These are phyloP conservation scores for Pilatotrama ljubarskyi DNA, from an alignment of 768 basidiomycete species.

Conservation along the genomic window DNA sequence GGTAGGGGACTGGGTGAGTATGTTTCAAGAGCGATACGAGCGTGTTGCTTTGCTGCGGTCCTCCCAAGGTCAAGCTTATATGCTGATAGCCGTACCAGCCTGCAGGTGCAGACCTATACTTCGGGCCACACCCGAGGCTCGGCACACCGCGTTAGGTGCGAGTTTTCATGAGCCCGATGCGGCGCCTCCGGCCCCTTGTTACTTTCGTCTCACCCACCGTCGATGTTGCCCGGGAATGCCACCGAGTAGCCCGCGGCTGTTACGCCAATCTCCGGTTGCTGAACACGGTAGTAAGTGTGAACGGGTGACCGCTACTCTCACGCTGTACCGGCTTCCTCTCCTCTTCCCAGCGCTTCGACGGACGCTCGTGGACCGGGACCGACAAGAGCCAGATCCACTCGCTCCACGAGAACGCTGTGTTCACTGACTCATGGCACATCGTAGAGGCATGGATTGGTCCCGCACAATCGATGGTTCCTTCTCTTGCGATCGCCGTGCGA, in stretches of 20 bases:
- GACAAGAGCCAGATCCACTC: background rate
- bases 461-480: too few species aligned
- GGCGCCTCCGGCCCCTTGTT: background rate
- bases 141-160: background rate
- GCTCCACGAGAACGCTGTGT: background rate
- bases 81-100: background rate
- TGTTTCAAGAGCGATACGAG: too few species aligned
- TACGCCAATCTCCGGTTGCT: background rate
- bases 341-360: background rate
- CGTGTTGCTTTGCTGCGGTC: too few species aligned
- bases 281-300: background rate
- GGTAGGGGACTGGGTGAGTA: background rate
- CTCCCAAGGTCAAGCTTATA: background rate
- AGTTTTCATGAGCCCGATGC: background rate
- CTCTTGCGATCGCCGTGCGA: conserved; percentile 11
- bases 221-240: background rate
- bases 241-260: background rate
- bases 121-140: background rate
- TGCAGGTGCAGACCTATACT: background rate
- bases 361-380: background rate
- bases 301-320: background rate
- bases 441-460: background rate
- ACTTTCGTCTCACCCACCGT: background rate
- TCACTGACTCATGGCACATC: background rate
- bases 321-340: background rate